Evolutionary conservation across 2,329 filamentous ascomycete species (phyloP).

Genomic region (Diplodia intermedia): DNA sequence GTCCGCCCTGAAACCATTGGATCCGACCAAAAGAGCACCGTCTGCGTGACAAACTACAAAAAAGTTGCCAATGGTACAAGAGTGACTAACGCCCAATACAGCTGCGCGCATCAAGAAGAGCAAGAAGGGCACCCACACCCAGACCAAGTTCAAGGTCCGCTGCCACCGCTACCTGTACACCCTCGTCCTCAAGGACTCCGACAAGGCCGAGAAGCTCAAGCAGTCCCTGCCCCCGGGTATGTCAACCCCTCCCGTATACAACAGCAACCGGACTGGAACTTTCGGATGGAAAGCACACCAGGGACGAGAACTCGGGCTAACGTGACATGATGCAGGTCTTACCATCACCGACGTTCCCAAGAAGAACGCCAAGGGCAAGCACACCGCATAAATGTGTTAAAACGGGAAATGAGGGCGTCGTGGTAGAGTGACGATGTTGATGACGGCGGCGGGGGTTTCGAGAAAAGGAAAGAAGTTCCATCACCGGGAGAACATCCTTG

Average conservation of each 20-base stretch:
- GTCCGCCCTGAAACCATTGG: not conserved
- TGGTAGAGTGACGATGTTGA: constrained; percentile 25
- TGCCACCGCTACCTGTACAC: constrained; percentile 97
- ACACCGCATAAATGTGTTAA: constrained; percentile 34
- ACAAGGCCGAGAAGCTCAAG: constrained; percentile 99
- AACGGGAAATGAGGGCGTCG: not conserved
- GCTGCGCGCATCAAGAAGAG: constrained; percentile 77
- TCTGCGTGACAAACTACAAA: not conserved
- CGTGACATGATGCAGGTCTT: constrained; percentile 54
- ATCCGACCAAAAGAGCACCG: too few relatives aligned
- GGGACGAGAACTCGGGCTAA: not conserved
- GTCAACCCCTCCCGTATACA: constrained; percentile 44
- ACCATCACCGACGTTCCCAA: constrained; percentile 66
- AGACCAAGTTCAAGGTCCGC: constrained; percentile 99
- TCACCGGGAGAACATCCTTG: constrained; percentile 13
- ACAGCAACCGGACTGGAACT: not conserved
- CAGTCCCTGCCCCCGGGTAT: constrained; percentile 96
- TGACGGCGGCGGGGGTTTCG: not conserved
- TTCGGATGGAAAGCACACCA: not conserved
- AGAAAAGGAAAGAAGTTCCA: not conserved
- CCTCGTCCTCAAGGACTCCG: constrained; percentile 95
- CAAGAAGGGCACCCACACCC: constrained; percentile 80
- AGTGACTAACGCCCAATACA: constrained; percentile 37
- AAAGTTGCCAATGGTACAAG: too few relatives aligned
- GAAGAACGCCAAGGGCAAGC: constrained; percentile 67